Evolutionary conservation across 306 rosid species (phyloP).

Genomic region (Benincasa hispida): DNA sequence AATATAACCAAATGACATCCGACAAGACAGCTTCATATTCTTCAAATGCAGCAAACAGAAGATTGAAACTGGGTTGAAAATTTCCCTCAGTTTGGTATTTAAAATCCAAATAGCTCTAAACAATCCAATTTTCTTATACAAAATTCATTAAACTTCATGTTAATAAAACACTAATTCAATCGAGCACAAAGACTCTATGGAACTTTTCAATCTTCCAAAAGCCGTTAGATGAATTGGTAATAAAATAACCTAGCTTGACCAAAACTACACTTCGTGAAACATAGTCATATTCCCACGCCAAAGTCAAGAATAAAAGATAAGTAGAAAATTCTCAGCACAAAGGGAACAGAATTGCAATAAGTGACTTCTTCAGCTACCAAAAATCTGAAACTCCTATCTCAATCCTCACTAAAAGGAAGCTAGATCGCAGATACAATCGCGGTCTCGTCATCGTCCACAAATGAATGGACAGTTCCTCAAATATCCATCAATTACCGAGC

Average conservation of each 20-base stretch:
- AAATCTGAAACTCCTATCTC: not conserved
- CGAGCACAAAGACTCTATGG: not conserved
- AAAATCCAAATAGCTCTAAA: not conserved
- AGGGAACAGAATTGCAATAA: not conserved
- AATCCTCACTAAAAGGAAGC: not conserved
- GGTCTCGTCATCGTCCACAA: not conserved
- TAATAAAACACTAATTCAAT: not conserved
- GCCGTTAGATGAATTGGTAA: not conserved
- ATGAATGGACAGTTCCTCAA: not conserved
- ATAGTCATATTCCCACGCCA: not conserved
- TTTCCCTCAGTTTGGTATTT: not conserved
- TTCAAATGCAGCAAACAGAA: not conserved
- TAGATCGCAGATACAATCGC: not conserved
- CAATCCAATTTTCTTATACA: not conserved
- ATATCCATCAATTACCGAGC: not conserved
- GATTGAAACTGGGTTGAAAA: not conserved
- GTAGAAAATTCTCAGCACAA: not conserved
- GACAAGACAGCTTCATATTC: not conserved
- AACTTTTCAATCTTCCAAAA: not conserved
- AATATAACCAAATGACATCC: not conserved
- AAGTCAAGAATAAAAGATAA: not conserved
- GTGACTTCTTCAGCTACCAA: not conserved
- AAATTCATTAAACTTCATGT: not conserved
- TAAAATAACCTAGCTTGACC: not conserved
- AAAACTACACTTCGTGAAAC: not conserved